phyloP scores from a whole-genome alignment of 306 rosid genomes.

The Vachellia pachyceras region DNA sequence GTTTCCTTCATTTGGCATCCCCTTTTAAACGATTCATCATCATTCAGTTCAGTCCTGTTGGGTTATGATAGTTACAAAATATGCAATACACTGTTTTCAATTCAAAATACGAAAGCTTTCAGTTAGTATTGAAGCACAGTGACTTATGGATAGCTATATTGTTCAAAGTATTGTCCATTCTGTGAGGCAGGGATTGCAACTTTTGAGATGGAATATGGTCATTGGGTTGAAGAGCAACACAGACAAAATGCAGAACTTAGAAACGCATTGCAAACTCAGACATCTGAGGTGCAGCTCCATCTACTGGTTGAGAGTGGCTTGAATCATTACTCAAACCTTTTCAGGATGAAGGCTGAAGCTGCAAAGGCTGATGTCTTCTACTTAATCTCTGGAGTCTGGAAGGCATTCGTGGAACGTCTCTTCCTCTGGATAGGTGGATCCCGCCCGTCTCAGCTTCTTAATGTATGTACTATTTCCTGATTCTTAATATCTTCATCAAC shows the following conservation, averaged over 20 bases:
- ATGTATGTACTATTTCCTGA: slow-evolving; percentile 49
- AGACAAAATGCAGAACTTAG: slow-evolving; percentile 68
- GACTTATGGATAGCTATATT: slow-evolving; percentile 20
- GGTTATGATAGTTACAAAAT: not conserved
- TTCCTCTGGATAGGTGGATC: slow-evolving; percentile 97
- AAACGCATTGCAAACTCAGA: slow-evolving; percentile 69
- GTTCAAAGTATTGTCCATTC: slow-evolving; percentile 18
- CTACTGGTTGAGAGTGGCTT: slow-evolving; percentile 64
- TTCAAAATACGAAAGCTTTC: not conserved
- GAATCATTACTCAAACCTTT: slow-evolving; percentile 74
- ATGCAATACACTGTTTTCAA: not conserved
- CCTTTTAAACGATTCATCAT: too few species aligned
- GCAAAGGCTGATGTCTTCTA: slow-evolving; percentile 83
- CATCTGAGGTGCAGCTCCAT: slow-evolving; percentile 62
- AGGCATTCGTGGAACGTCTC: slow-evolving; percentile 78
- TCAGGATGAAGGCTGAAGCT: slow-evolving; percentile 77
- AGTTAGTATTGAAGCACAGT: slow-evolving; percentile 3
- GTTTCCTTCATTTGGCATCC: too few species aligned
- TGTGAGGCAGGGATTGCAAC: slow-evolving; percentile 62
- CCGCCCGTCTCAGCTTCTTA: slow-evolving; percentile 96
- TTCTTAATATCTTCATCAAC: slow-evolving; percentile 18
- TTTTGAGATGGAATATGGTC: slow-evolving; percentile 82
- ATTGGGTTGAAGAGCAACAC: slow-evolving; percentile 86
- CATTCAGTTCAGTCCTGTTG: not conserved
- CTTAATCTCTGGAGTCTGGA: slow-evolving; percentile 85